Percentiles rank a stretch among this genome's conserved stretches.
phyloP scores from a whole-genome alignment of 1,139 yeast genomes.

The Candida labiduridarum region DNA sequence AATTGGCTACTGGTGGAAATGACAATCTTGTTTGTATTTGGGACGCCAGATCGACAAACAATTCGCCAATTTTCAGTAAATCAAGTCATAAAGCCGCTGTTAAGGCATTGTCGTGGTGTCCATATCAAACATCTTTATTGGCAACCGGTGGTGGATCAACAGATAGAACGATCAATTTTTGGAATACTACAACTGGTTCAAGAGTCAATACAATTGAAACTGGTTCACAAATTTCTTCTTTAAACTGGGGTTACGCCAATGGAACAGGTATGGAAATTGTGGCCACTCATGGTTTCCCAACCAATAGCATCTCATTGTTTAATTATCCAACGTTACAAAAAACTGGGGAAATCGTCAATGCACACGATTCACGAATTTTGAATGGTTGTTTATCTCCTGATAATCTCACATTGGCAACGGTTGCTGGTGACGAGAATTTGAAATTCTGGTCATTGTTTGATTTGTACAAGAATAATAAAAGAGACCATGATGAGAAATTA shows the following conservation, averaged over 20 bases:
- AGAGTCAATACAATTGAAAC: conserved; percentile 86
- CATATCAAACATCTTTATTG: conserved; percentile 75
- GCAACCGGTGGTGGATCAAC: conserved; percentile 98
- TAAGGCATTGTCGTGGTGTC: conserved; percentile 95
- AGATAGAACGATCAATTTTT: conserved; percentile 87
- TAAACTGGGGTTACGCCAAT: conserved; percentile 83
- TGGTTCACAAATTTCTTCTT: conserved; percentile 90
- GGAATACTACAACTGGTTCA: conserved; percentile 94
- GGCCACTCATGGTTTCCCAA: conserved; percentile 94
- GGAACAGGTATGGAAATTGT: conserved; percentile 83
- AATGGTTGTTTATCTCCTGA: conserved; percentile 89
- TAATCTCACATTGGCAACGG: conserved; percentile 86
- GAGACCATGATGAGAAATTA: conserved; percentile 18
- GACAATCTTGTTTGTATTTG: conserved; percentile 92
- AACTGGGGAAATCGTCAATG: conserved; percentile 83
- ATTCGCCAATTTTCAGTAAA: conserved; percentile 68
- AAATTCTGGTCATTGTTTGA: conserved; percentile 96
- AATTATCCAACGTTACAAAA: conserved; percentile 85
- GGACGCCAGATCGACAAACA: conserved; percentile 67
- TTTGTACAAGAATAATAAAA: conserved; percentile 36
- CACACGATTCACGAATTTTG: conserved; percentile 89
- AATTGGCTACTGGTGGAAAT: conserved; percentile 91
- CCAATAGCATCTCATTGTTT: conserved; percentile 81
- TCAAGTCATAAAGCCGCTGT: conserved; percentile 91
- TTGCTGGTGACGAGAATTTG: conserved; percentile 95